Conservation (phyloP, 805 yeast genomes). For the Lipomyces sp. region DNA sequence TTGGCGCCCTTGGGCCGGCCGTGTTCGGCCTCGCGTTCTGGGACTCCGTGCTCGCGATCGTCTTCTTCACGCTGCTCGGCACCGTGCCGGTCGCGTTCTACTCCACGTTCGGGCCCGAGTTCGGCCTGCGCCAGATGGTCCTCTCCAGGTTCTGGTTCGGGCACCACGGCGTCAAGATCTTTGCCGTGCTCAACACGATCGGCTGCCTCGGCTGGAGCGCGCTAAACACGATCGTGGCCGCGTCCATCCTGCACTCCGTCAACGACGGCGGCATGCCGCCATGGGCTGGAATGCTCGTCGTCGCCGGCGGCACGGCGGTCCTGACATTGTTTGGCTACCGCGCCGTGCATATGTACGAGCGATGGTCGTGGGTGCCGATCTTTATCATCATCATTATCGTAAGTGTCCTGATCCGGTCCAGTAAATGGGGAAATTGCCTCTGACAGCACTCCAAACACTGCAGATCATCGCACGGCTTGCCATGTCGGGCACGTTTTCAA, state of each 20-base stretch:
- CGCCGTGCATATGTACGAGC: slow-evolving; percentile 77
- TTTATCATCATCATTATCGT: slow-evolving; percentile 68
- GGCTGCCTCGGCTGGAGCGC: slow-evolving; percentile 97
- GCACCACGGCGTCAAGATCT: slow-evolving; percentile 67
- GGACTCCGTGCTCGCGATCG: slow-evolving; percentile 60
- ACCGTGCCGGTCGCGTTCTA: slow-evolving; percentile 75
- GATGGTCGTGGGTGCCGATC: slow-evolving; percentile 86
- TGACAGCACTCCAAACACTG: too few relatives aligned
- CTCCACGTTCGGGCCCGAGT: slow-evolving; percentile 76
- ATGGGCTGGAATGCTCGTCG: slow-evolving; percentile 84
- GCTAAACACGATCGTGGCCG: slow-evolving; percentile 84
- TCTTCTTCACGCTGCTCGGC: slow-evolving; percentile 74
- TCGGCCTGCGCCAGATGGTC: slow-evolving; percentile 87
- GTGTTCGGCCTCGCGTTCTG: slow-evolving; percentile 69
- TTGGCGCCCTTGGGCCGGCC: slow-evolving; percentile 69
- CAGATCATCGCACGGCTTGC: slow-evolving; percentile 62
- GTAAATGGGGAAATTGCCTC: background rate
- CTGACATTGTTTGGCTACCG: slow-evolving; percentile 83
- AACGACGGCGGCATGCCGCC: slow-evolving; percentile 68
- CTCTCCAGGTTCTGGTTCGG: slow-evolving; percentile 77
- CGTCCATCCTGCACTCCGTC: slow-evolving; percentile 75
- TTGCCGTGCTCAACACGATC: slow-evolving; percentile 70
- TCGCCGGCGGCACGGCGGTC: slow-evolving; percentile 59
- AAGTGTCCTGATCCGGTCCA: background rate
- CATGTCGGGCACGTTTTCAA: slow-evolving; percentile 59